Base-by-base conservation (phyloP, 306 rosid genomes). In the Gynostemma pentaphyllum region DNA sequence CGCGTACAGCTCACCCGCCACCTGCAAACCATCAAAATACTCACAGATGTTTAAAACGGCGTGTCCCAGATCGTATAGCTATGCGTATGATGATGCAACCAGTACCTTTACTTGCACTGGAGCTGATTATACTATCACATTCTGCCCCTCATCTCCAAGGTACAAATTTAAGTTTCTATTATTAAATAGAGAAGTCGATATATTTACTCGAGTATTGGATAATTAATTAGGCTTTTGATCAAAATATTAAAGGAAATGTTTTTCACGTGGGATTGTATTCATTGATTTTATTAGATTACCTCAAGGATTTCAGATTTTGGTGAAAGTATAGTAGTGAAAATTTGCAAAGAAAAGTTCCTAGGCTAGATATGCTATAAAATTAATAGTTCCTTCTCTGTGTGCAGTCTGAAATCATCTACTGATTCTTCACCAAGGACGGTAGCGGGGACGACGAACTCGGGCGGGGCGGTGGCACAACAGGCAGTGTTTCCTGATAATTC, bases 51-150 rank as follows among this genome's bases (percentile, higher is more conserved):
- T 85, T 62, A 85, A 85, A 66, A 62, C 82, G 0, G 88, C 79
- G 9, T 85, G 92, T 60, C 92, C 92, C 0, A 72, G 70, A 55
- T 74, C 92, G 0, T 85, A 85, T 26, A 85, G 92, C 65, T 85
- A 85, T 9, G 91, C 91, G 1, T 85, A 77, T 18, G 91, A 85
- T 23, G 91, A 85, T 62, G 85, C 85, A 16, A 79, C 85, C 0
- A 85, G 92, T 41, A 85, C 92, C 2, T 85, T 85, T 26, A 85
- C 92, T 0, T 85, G 92, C 57, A 46, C 88, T 4, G 80, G 55
- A 6, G 85, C 85, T 24, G 88, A 85, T 21, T 85, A 85, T 44
- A 75, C 79, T 0, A 27, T 85, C 77, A 78, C 84, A 52, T 80
- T 85, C 50, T 85, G 92, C 54, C 83, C 92, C 45, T 57, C 84